phyloP scores from a whole-genome alignment of 2,329 filamentous ascomycete genomes.

The Diaporthe sp. region DNA sequence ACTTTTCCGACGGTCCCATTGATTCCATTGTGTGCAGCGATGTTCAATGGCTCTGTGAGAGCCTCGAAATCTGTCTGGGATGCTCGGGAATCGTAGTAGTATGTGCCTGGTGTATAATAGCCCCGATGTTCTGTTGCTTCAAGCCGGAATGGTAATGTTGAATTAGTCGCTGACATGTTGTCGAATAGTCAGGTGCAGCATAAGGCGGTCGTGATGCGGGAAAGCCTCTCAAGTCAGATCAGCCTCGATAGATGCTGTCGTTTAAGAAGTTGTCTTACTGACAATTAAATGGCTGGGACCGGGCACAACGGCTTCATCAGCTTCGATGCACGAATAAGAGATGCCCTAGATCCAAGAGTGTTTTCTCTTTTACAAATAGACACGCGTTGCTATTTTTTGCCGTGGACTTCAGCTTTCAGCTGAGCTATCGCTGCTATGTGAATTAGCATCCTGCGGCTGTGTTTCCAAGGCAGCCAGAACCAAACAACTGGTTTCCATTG shows the following conservation, averaged over 20 bases:
- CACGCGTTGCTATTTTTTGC: background rate
- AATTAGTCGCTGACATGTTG: background rate
- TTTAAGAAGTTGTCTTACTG: background rate
- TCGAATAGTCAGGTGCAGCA: background rate
- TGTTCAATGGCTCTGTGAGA: background rate
- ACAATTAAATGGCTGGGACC: background rate
- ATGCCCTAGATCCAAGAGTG: background rate
- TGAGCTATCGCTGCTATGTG: too few relatives aligned
- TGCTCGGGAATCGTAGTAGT: background rate
- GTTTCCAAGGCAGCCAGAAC: background rate
- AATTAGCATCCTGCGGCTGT: background rate
- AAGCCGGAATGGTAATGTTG: too few relatives aligned
- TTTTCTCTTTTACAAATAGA: background rate
- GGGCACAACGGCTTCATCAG: background rate
- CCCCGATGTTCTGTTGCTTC: background rate
- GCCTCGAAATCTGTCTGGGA: background rate
- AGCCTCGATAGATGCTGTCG: background rate
- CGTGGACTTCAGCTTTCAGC: background rate
- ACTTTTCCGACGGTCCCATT: background rate
- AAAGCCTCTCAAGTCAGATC: background rate
- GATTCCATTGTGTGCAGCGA: background rate
- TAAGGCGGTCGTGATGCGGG: too few relatives aligned
- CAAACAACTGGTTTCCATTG: background rate
- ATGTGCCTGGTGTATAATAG: background rate
- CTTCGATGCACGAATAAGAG: background rate